These are phyloP conservation scores for Aspergillus affinis DNA, from an alignment of 495 filamentous ascomycete genomes.

Conservation along the genomic window DNA sequence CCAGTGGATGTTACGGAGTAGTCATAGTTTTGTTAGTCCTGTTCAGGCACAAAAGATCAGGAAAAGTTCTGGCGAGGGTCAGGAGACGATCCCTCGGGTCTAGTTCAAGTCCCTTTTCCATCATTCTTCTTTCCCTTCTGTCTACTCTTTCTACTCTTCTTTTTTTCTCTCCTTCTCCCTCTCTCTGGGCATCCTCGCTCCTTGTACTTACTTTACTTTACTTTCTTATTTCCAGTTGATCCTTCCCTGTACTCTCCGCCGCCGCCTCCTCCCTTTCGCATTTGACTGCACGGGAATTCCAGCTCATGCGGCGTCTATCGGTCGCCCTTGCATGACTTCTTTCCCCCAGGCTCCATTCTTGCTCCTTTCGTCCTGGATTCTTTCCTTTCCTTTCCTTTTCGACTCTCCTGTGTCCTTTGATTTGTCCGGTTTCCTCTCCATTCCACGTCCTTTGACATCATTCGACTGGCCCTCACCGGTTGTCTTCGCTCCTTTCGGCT, in stretches of 20 bases:
- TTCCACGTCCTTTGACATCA: constrained; percentile 3
- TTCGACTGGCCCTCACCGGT: constrained; percentile 9
- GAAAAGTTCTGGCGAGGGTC: too few species aligned
- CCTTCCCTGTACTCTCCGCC: background rate
- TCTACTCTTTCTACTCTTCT: constrained; percentile 14
- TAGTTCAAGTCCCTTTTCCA: background rate
- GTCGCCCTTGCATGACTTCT: constrained; percentile 22
- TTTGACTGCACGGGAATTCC: background rate
- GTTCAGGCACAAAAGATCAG: too few species aligned
- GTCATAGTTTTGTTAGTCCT: too few species aligned
- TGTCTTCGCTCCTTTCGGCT: constrained; percentile 13
- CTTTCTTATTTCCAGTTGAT: constrained; percentile 8
- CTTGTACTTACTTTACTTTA: constrained; percentile 9
- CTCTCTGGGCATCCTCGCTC: constrained; percentile 8
- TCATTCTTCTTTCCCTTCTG: constrained; percentile 4
- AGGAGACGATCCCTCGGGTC: too few species aligned
- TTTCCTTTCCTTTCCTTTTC: background rate
- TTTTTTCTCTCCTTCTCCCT: constrained; percentile 11
- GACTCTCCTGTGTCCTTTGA: background rate
- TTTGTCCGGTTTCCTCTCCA: background rate
- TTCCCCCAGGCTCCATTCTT: background rate
- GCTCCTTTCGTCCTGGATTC: background rate
- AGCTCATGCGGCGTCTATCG: constrained; percentile 8
- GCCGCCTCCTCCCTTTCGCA: background rate
- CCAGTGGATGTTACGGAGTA: too few species aligned